Conservation (phyloP, 2,329 filamentous ascomycete species). For the Cadophora luteo-olivacea region DNA sequence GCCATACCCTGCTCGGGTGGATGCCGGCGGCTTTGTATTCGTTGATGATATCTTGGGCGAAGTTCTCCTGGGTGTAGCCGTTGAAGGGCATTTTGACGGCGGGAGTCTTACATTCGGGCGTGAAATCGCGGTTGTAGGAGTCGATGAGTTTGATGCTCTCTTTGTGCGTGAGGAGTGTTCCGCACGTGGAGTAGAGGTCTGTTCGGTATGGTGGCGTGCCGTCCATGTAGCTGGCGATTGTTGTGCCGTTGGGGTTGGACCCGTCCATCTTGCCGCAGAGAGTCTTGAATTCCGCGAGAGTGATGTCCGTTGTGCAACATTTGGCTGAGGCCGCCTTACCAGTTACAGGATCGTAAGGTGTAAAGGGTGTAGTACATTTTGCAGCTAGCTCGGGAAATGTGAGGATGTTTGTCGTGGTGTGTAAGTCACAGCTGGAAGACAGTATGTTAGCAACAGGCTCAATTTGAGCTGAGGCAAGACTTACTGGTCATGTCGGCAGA, state of each 20-base stretch:
- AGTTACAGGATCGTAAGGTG: constrained; percentile 7
- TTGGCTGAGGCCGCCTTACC: background rate
- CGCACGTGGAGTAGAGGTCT: constrained; percentile 17
- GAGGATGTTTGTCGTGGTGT: constrained; percentile 19
- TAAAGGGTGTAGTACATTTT: constrained; percentile 16
- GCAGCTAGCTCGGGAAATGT: constrained; percentile 9
- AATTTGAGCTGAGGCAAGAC: background rate
- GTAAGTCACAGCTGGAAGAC: constrained; percentile 4
- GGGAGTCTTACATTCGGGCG: constrained; percentile 13
- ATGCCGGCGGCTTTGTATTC: constrained; percentile 13
- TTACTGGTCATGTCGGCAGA: constrained; percentile 18
- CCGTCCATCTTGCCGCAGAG: constrained; percentile 18
- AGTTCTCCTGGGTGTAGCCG: constrained; percentile 12
- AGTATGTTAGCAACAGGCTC: background rate
- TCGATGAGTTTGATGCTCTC: constrained; percentile 16
- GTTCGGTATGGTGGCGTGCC: constrained; percentile 12
- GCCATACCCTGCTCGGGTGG: constrained; percentile 13
- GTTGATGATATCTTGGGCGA: constrained; percentile 10
- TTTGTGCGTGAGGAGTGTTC: constrained; percentile 16
- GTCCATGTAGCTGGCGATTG: constrained; percentile 10
- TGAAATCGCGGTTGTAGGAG: constrained; percentile 13
- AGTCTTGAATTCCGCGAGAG: constrained; percentile 9
- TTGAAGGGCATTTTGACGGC: constrained; percentile 17
- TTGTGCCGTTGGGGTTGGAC: constrained; percentile 14
- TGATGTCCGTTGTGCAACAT: constrained; percentile 18